Evolutionary conservation across 164 flowering plant species (phyloP), one percentile per base, ranked within the genome.

Genomic region (Vitis riparia): DNA sequence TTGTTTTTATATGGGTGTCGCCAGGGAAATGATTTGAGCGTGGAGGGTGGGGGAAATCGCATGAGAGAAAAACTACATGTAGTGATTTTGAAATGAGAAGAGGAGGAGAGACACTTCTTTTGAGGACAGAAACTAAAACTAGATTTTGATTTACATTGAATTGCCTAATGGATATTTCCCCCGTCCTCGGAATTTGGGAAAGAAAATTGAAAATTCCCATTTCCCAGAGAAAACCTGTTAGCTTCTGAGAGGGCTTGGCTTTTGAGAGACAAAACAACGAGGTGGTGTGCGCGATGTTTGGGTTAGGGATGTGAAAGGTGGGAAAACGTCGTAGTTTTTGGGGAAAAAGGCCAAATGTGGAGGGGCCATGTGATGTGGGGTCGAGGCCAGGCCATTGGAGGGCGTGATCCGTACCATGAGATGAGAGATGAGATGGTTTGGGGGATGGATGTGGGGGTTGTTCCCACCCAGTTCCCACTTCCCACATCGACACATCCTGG

Each of bases 231-330:
- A 37, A 37, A 37, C 44, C 44, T 37, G 44, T 37, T 37, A 37
- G 44, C 6, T 37, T 37, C 44, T 37, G 44, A 37, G 44, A 6
- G 44, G 44, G 77, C 71, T 74, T 67, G 29, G 76, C 82, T 78
- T 78, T 81, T 69, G 59, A 71, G 76, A 55, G 79, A 74, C 81
- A 78, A 8, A 75, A 80, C 76, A 66, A 77, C 76, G 65, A 80
- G 75, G 73, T 27, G 67, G 44, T 37, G 44, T 37, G 44, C 44
- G 44, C 9, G 10, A 57, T 57, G 59, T 57, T 57, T 23, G 19
- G 19, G 29, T 11, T 29, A 14, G 19, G 7, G 63, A 13, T 61
- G 19, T 47, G 51, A 47, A 44, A 2, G 15, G 15, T 15, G 50
- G 50, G 11, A 37, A 32, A 32, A 32, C 29, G 17, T 14, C 15